A percentile compares a stretch with the other conserved stretches of the same genome.
phyloP scores from a whole-genome alignment of 805 yeast species.

The Saccharomycopsis capsularis region DNA sequence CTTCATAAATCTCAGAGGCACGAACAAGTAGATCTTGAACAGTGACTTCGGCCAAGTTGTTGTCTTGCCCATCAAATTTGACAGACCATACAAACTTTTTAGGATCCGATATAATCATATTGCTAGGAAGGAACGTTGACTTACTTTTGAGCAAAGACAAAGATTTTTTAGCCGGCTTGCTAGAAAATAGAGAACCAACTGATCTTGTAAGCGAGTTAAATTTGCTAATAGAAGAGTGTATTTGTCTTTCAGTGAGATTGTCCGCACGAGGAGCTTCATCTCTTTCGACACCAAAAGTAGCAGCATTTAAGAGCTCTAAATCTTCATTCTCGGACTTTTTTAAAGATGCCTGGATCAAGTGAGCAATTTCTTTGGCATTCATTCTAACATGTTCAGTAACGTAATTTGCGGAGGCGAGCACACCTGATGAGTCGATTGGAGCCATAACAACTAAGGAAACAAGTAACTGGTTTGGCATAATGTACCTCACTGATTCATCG shows the following conservation, averaged over 20 bases:
- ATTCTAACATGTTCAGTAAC: constrained; percentile 51
- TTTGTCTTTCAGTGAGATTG: constrained; percentile 13
- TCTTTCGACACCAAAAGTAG: not conserved
- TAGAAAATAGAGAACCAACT: not conserved
- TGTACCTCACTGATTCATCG: constrained; percentile 79
- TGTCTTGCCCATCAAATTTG: not conserved
- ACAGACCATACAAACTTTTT: constrained; percentile 1
- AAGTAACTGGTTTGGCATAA: constrained; percentile 77
- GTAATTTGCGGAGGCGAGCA: constrained; percentile 40
- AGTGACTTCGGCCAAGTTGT: not conserved
- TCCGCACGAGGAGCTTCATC: constrained; percentile 4
- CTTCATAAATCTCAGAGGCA: not conserved
- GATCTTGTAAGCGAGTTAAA: constrained; percentile 7
- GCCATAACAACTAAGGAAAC: constrained; percentile 49
- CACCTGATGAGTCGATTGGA: constrained; percentile 54
- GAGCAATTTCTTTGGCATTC: constrained; percentile 51
- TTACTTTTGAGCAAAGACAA: not conserved
- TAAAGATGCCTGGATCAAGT: constrained; percentile 42
- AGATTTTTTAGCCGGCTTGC: not conserved
- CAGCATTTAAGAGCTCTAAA: constrained; percentile 12
- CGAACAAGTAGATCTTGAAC: constrained; percentile 6
- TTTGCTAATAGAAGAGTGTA: constrained; percentile 9
- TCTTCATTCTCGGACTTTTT: constrained; percentile 21
- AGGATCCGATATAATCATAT: constrained; percentile 8
- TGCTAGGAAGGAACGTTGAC: not conserved